Base-by-base conservation (phyloP, 192 early-diverging fungal genomes). In the Chytriomyces sp. region DNA sequence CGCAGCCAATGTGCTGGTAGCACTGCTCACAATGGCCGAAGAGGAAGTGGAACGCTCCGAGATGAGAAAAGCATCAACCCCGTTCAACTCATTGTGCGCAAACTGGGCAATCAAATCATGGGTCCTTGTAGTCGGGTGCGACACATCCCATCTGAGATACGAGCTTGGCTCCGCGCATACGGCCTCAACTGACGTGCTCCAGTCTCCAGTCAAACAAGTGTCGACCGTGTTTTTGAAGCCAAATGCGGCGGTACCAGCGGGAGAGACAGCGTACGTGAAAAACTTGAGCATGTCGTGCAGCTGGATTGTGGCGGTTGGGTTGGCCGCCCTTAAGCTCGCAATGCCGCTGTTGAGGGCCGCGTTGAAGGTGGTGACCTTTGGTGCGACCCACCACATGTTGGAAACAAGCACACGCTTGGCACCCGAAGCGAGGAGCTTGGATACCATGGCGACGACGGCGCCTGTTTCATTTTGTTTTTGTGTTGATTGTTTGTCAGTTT, bases 101-200 rank as follows among this genome's bases (percentile, higher is more conserved):
- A 45, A 73, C 26, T 73, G 71, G 0, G 60, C 71, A 28, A 73
- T 26, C 1, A 45, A 63, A 18, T 45, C 45, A 13, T 73, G 71
- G 20, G 23, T 61, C 11, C 23, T n/a, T 16, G 71, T 73, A 7
- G 71, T 61, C n/a, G 71, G 71, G n/a, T 73, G 71, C 24, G 63
- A 10, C 9, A 20, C 45, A 46, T 73, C 71, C 71, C 71, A 73
- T 28, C 43, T 62, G 18, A 62, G 46, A 35, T 61, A 62, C 53
- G 18, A 62, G 59, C 62, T 24, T 11, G 60, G 59, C 45, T n/a
- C 61, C 8, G 71, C 71, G 26, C 71, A 73, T 10, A 73, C 60
- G 46, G 26, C 63, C 20, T 16, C 18, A 35, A 35, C 35, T 28
- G 18, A 5, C 9, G 69, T 71, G 13, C 18, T 16, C 35, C 35